phyloP scores from a whole-genome alignment of 106 monocot species.

The Ottelia alismoides region DNA sequence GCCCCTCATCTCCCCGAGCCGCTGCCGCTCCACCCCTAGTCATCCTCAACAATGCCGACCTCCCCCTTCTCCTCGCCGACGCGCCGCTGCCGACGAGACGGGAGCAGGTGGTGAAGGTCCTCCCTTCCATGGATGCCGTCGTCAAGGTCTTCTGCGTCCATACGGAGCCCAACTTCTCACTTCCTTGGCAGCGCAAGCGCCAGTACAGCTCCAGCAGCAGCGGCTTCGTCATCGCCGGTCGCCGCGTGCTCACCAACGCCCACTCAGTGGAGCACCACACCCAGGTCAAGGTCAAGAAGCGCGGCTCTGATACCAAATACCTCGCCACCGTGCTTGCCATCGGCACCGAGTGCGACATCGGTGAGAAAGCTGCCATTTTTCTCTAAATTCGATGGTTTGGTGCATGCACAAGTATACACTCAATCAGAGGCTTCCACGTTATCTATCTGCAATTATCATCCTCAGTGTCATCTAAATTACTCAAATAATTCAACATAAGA shows the following conservation, averaged over 20 bases:
- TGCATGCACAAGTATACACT: no score
- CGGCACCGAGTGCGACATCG: constrained; percentile 92
- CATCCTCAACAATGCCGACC: no score
- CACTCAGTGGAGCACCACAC: constrained; percentile 94
- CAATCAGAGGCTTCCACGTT: no score
- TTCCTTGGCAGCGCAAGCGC: constrained; percentile 94
- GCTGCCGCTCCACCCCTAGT: no score
- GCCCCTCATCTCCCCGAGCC: no score
- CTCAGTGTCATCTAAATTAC: no score
- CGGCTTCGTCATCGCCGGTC: constrained; percentile 55
- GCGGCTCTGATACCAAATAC: constrained; percentile 91
- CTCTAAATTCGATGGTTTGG: no score
- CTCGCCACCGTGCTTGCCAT: constrained; percentile 85
- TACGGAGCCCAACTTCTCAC: constrained; percentile 93
- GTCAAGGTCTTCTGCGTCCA: constrained; percentile 97
- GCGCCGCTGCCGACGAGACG: constrained; percentile 11
- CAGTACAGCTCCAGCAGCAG: constrained; percentile 96
- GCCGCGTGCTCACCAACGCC: constrained; percentile 84
- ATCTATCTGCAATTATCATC: no score
- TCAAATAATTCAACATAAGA: no score
- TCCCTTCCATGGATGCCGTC: constrained; percentile 88
- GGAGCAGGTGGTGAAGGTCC: constrained; percentile 49
- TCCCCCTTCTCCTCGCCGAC: no score
- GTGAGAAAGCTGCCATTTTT: constrained; percentile 23
- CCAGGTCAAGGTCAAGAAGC: constrained; percentile 94